Percentiles rank a stretch among this genome's conserved stretches.
Evolutionary conservation across 176 grass and related monocot genomes (phyloP).

Genomic region (Bothriochloa decipiens): DNA sequence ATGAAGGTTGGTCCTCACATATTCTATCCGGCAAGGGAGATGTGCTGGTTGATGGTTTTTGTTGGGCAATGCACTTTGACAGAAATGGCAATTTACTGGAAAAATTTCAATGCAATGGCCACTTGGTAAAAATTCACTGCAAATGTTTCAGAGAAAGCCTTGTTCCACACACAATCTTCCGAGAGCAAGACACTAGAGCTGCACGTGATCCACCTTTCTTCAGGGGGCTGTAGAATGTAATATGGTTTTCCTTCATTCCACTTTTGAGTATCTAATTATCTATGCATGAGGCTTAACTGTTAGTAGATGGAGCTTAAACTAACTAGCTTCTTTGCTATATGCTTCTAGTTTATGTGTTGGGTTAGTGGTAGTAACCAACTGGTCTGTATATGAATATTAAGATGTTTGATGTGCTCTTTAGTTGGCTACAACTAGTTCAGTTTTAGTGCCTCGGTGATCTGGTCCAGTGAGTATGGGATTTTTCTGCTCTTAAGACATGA

Average conservation of each 20-base stretch:
- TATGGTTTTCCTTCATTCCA: not conserved
- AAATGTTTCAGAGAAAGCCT: constrained; percentile 35
- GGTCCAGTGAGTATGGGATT: not conserved
- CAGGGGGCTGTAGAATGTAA: constrained; percentile 2
- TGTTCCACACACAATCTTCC: constrained; percentile 16
- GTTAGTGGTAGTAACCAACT: not conserved
- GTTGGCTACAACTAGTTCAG: not conserved
- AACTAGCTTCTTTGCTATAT: not conserved
- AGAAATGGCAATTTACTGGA: constrained; percentile 28
- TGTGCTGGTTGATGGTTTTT: no score
- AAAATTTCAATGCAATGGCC: constrained; percentile 30
- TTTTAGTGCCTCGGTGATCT: not conserved
- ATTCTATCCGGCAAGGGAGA: no score
- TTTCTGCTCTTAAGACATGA: not conserved
- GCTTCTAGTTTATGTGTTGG: not conserved
- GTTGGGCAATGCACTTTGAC: no score
- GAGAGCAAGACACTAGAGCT: not conserved
- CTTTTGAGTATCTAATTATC: not conserved
- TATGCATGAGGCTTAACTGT: not conserved
- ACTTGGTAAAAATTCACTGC: not conserved
- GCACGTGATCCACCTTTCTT: constrained; percentile 29
- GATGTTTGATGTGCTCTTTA: not conserved
- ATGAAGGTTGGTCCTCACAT: no score
- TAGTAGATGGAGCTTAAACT: not conserved
- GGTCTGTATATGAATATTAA: not conserved